Evolutionary conservation across 2,329 filamentous ascomycete species (phyloP).

Genomic region (Penicillium aurantiogriseum): DNA sequence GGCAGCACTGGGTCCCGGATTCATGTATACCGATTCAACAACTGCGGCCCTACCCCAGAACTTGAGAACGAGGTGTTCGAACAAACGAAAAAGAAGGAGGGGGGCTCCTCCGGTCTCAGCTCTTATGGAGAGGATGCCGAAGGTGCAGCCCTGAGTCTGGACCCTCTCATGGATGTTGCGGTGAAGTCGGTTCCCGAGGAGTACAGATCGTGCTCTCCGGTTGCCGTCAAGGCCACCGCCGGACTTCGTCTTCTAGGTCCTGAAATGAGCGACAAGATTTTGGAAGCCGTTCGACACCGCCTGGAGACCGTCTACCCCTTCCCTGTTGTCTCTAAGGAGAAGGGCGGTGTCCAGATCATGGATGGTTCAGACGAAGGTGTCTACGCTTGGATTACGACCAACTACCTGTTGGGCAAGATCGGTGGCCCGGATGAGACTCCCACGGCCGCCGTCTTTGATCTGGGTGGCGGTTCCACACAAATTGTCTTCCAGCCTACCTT

Average conservation of each 20-base stretch:
- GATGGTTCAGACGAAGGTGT: conserved; percentile 96
- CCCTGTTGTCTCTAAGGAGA: conserved; percentile 81
- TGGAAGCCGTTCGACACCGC: conserved; percentile 77
- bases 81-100: conserved; percentile 83
- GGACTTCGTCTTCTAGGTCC: conserved; percentile 82
- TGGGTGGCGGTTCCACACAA: conserved; percentile 95
- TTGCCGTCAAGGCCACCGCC: conserved; percentile 97
- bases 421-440: conserved; percentile 85
- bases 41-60: conserved; percentile 92
- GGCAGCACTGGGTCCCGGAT: conserved; percentile 97
- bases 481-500: conserved; percentile 98
- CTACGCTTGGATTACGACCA: conserved; percentile 98
- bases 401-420: conserved; percentile 97
- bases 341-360: conserved; percentile 93
- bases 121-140: conserved; percentile 83
- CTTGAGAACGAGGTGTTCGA: conserved; percentile 90
- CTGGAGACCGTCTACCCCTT: conserved; percentile 91
- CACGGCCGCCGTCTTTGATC: conserved; percentile 92
- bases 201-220: conserved; percentile 84
- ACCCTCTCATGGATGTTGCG: conserved; percentile 82
- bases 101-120: conserved; percentile 74
- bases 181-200: conserved; percentile 80
- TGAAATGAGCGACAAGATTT: conserved; percentile 77
- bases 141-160: conserved; percentile 84
- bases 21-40: conserved; percentile 99